A percentile compares a stretch with the other conserved stretches of the same genome.
Conservation (phyloP, 2,329 filamentous ascomycete genomes). For the Esteya vermicola region DNA sequence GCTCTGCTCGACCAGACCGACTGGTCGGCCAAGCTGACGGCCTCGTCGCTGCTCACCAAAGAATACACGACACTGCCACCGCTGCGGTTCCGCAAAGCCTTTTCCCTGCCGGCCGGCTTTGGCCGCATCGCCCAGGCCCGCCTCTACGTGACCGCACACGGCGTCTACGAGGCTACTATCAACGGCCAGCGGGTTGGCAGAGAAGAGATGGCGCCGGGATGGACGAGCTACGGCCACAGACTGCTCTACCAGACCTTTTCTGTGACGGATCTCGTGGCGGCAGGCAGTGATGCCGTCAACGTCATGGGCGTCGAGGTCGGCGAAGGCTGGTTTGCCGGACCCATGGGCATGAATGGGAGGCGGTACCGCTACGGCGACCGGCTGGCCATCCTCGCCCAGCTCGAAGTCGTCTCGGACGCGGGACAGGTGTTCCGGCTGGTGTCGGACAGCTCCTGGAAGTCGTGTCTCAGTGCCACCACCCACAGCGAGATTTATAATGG, state of each 20-base stretch:
- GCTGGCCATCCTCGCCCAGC: conserved; percentile 22
- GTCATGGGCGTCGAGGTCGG: conserved; percentile 23
- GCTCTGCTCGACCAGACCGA: conserved; percentile 8
- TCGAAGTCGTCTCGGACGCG: conserved; percentile 16
- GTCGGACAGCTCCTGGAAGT: conserved; percentile 19
- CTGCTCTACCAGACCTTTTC: conserved; percentile 28
- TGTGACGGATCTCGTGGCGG: conserved; percentile 20
- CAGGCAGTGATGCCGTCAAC: conserved; percentile 9
- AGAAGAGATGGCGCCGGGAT: conserved; percentile 23
- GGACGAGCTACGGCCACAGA: conserved; percentile 24
- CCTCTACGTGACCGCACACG: conserved; percentile 20
- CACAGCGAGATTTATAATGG: conserved; percentile 40
- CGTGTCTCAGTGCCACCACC: no score
- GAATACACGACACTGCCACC: conserved; percentile 3
- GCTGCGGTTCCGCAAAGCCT: conserved; percentile 11
- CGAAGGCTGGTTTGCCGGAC: conserved; percentile 29
- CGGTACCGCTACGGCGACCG: conserved; percentile 24
- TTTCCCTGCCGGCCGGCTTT: conserved; percentile 4
- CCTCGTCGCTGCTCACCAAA: neutral
- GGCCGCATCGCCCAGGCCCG: conserved; percentile 9
- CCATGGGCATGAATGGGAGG: conserved; percentile 13
- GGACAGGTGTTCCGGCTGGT: conserved; percentile 11
- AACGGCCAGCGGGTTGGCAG: conserved; percentile 19
- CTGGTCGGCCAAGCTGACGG: conserved; percentile 6
- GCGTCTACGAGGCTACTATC: conserved; percentile 19